Conservation (phyloP, 2,329 filamentous ascomycete species). For the Talaromyces amestolkiae region DNA sequence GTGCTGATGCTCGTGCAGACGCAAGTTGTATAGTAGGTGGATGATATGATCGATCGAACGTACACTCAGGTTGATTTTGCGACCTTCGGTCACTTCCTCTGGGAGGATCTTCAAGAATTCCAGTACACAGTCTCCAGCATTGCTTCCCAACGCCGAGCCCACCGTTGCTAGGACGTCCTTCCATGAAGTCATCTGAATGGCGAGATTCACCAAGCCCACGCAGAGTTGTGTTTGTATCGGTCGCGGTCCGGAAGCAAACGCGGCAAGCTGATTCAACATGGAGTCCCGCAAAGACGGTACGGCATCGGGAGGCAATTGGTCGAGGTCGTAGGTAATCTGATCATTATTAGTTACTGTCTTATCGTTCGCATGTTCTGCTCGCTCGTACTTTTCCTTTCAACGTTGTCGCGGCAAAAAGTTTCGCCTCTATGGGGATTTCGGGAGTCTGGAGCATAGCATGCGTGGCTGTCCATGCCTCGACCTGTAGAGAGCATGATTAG, state of each 20-base stretch:
- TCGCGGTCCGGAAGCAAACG: conserved; percentile 78
- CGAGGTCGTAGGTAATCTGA: conserved; percentile 93
- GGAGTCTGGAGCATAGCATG: conserved; percentile 79
- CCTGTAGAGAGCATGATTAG: conserved; percentile 48
- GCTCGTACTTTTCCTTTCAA: conserved; percentile 87
- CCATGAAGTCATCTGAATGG: conserved; percentile 95
- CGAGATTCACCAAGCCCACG: conserved; percentile 89
- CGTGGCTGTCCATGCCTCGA: conserved; percentile 86
- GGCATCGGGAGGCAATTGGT: conserved; percentile 76
- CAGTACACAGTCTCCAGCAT: conserved; percentile 79
- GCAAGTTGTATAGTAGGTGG: conserved; percentile 43
- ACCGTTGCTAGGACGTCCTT: conserved; percentile 85
- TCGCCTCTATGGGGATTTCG: conserved; percentile 75
- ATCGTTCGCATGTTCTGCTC: conserved; percentile 12
- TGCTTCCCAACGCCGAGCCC: conserved; percentile 67
- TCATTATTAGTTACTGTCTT: conserved; percentile 25
- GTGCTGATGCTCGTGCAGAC: conserved; percentile 36
- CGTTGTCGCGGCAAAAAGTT: conserved; percentile 93
- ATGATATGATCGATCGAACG: conserved; percentile 61
- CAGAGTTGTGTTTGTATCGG: conserved; percentile 85
- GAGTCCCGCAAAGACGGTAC: conserved; percentile 77
- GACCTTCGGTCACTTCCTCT: conserved; percentile 97
- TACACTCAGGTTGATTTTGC: conserved; percentile 99
- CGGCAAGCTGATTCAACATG: conserved; percentile 74
- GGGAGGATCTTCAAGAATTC: conserved; percentile 96